These are phyloP conservation scores for Cyberlindnera maritima DNA, from an alignment of 805 yeast species.

Conservation along the genomic window DNA sequence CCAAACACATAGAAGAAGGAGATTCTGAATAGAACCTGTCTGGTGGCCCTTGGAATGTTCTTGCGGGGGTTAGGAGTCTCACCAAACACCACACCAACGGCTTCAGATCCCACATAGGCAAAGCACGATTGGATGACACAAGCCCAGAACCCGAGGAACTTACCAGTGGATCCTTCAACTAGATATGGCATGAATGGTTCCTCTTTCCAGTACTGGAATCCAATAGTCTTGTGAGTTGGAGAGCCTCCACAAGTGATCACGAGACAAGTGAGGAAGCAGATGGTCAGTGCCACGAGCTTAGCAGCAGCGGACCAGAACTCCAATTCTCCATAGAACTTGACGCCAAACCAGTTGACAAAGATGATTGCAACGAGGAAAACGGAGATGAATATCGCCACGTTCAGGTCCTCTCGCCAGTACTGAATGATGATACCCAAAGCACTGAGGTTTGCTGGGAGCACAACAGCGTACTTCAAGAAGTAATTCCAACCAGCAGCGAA, in stretches of 20 bases:
- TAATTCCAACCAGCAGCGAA: constrained; percentile 26
- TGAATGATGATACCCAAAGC: constrained; percentile 47
- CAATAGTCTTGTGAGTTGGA: constrained; percentile 67
- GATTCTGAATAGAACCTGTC: constrained; percentile 65
- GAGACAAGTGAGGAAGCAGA: constrained; percentile 33
- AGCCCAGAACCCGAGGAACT: constrained; percentile 54
- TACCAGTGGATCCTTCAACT: constrained; percentile 47
- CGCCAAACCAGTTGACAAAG: constrained; percentile 47
- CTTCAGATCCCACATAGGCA: constrained; percentile 67
- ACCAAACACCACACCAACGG: constrained; percentile 67
- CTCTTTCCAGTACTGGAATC: constrained; percentile 64
- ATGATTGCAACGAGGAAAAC: constrained; percentile 32
- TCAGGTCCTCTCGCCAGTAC: constrained; percentile 39
- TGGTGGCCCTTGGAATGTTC: constrained; percentile 67
- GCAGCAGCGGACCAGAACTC: constrained; percentile 46
- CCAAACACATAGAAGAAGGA: constrained; percentile 58
- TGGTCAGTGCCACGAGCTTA: constrained; percentile 51
- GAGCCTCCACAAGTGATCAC: constrained; percentile 74
- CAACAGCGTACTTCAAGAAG: constrained; percentile 20
- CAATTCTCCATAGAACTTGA: constrained; percentile 51
- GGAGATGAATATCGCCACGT: background rate
- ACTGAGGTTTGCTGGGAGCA: constrained; percentile 41
- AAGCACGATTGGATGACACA: constrained; percentile 62
- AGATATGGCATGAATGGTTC: constrained; percentile 52
- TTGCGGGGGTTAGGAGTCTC: constrained; percentile 66